These are phyloP conservation scores for Halenospora varia DNA, from an alignment of 495 filamentous ascomycete species.

Conservation along the genomic window DNA sequence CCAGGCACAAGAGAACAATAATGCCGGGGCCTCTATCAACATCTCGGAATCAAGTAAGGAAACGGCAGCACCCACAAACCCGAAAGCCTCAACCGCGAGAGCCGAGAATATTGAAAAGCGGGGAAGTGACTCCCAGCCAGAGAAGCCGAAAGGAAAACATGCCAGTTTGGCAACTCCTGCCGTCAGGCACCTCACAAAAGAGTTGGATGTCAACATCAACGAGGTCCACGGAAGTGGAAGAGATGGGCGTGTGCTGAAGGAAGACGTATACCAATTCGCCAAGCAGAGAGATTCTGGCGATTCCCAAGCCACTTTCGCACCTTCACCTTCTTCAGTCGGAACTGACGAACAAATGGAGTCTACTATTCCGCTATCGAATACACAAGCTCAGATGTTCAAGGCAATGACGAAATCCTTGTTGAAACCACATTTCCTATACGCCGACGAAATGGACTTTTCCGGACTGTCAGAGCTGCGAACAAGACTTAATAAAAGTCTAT, in stretches of 20 bases:
- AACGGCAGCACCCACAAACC: not conserved
- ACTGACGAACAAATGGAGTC: conserved; percentile 59
- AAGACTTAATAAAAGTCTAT: conserved; percentile 58
- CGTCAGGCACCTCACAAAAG: conserved; percentile 81
- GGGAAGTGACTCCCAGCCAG: not conserved
- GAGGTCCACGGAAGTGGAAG: conserved; percentile 83
- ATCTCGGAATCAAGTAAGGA: not conserved
- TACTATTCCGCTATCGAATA: conserved; percentile 60
- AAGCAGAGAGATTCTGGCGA: conserved; percentile 33
- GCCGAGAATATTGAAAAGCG: not conserved
- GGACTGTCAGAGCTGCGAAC: conserved; percentile 63
- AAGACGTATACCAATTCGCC: conserved; percentile 80
- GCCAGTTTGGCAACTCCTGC: conserved; percentile 84
- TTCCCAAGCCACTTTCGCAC: not conserved
- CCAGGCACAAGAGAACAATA: conserved; percentile 3
- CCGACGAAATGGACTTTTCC: conserved; percentile 78
- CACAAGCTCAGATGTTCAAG: conserved; percentile 94
- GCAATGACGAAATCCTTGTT: conserved; percentile 89
- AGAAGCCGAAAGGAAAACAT: conserved; percentile 42
- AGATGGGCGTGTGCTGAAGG: conserved; percentile 87
- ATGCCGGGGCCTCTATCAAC: not conserved
- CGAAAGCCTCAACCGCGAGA: not conserved
- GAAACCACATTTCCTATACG: conserved; percentile 93
- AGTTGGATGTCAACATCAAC: conserved; percentile 68
- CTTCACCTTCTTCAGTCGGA: conserved; percentile 16